Evolutionary conservation across 2,329 filamentous ascomycete species (phyloP), one percentile per base, ranked within the genome.

Genomic region (Fusarium brachygibbosum): DNA sequence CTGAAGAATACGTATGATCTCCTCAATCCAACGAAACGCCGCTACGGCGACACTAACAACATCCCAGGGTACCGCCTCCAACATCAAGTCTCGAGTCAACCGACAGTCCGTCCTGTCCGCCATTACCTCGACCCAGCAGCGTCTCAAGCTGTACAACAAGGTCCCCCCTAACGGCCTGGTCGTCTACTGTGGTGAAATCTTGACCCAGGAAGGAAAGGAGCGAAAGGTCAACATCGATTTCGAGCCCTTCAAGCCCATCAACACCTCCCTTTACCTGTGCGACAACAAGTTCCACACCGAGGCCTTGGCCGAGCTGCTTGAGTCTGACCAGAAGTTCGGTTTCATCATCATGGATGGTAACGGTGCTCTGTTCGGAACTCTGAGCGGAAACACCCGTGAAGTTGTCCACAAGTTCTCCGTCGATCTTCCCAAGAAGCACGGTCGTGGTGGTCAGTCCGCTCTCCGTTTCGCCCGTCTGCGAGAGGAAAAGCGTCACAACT

Each of bases 271-370:
- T 46, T 99, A 99, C 82, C 93, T 99, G 66, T 99, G 96, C 85
- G 96, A 99, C 89, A 99, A 99, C 87, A 99, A 99, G 80, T 99
- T 99, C 83, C 96, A 99, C 80, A 99, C 96, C 60, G 96, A 99
- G 83, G 95, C 96, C 19, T 85, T 99, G 72, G 96, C 94, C 72
- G 96, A 99, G 85, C 88, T 99, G 77, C 91, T 99, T 72, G 96
- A 99, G 84, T 98, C 95, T 19, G 96, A 99, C 80, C 96, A 98
- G 83, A 98, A 97, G 83, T 99, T 99, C 76, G 96, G 96, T 57
- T 99, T 99, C 85, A 99, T 99, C 81, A 91, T 99, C 84, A 99
- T 99, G 96, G 96, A 99, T 79, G 96, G 96, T 84, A 99, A 99
- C 83, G 97, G 96, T 76, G 93, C 96, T 42, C 90, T 99, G 31